phyloP scores from a whole-genome alignment of 371 early-diverging fungal genomes.

The Lichtheimia corymbifera region DNA sequence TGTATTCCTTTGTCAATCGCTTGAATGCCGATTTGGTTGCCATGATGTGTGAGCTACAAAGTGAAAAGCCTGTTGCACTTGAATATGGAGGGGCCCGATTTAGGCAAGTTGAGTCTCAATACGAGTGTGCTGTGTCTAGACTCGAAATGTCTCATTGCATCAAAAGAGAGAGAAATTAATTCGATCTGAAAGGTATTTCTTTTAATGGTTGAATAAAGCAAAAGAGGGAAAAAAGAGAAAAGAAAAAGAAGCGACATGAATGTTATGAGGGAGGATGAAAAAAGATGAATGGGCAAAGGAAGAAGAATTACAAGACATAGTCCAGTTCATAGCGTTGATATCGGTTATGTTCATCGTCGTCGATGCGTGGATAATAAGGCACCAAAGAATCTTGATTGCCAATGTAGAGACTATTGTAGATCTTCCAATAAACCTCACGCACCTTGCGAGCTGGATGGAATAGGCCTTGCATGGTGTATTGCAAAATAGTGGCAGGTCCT shows the following conservation, averaged over 20 bases:
- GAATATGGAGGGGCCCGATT: too few relatives aligned
- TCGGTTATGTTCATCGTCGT: constrained; percentile 74
- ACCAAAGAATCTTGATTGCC: constrained; percentile 92
- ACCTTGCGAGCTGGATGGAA: constrained; percentile 98
- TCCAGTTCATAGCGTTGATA: constrained; percentile 81
- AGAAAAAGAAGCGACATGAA: not conserved
- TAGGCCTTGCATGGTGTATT: constrained; percentile 92
- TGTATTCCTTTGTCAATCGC: constrained; percentile 91
- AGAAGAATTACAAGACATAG: constrained; percentile 40
- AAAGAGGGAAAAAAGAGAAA: not conserved
- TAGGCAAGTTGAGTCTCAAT: too few relatives aligned
- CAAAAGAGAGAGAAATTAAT: too few relatives aligned
- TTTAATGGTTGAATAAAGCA: not conserved
- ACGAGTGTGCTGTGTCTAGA: too few relatives aligned
- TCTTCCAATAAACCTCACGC: constrained; percentile 96
- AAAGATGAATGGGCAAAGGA: not conserved
- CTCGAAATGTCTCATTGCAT: too few relatives aligned
- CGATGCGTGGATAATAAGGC: constrained; percentile 88
- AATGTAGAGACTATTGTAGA: constrained; percentile 94
- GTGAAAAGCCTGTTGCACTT: too few relatives aligned
- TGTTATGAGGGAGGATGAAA: not conserved
- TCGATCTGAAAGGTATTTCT: not conserved
- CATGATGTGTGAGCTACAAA: constrained; percentile 54
- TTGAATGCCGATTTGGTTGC: constrained; percentile 88
- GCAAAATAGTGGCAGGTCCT: constrained; percentile 83